A percentile compares a stretch with the other conserved stretches of the same genome.
Evolutionary conservation across 805 yeast species (phyloP).

Genomic region (Metschnikowia bowlesiae): DNA sequence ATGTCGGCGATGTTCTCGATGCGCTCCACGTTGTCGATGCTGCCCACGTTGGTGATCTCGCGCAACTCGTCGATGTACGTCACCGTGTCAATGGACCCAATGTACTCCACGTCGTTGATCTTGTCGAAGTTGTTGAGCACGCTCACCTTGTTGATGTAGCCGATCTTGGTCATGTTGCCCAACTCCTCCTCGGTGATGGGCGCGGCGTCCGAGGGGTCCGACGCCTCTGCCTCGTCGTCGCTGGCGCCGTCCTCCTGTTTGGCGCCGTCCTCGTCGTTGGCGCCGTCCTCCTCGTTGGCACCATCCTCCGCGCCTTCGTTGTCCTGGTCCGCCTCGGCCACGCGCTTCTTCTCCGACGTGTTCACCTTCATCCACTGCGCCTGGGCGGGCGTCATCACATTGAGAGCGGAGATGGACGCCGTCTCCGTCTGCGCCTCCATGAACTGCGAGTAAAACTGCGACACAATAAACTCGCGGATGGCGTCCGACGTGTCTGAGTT

Average conservation of each 20-base stretch:
- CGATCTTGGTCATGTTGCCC: background rate
- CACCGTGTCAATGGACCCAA: background rate
- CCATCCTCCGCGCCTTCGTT: background rate
- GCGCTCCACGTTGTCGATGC: slow-evolving; percentile 4
- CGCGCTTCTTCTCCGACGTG: background rate
- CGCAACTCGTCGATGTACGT: slow-evolving; percentile 2
- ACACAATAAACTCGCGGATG: slow-evolving; percentile 2
- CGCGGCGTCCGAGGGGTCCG: background rate
- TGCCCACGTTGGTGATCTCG: slow-evolving; percentile 2
- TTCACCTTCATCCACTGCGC: background rate
- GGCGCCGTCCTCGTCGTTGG: too few relatives aligned
- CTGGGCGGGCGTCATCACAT: background rate
- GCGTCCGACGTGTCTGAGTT: slow-evolving; percentile 1
- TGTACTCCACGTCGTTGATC: slow-evolving; percentile 1
- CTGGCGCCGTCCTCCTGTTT: too few relatives aligned
- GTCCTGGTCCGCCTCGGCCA: too few relatives aligned
- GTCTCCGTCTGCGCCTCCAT: background rate
- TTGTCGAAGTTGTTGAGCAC: slow-evolving; percentile 2
- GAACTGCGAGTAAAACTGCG: slow-evolving; percentile 4
- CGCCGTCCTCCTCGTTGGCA: background rate
- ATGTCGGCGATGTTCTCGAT: slow-evolving; percentile 2
- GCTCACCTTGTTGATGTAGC: slow-evolving; percentile 1
- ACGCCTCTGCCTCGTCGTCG: background rate
- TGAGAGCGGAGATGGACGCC: background rate
- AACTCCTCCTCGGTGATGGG: background rate